phyloP scores from a whole-genome alignment of 495 filamentous ascomycete species.

The Lophiostoma macrostomum region DNA sequence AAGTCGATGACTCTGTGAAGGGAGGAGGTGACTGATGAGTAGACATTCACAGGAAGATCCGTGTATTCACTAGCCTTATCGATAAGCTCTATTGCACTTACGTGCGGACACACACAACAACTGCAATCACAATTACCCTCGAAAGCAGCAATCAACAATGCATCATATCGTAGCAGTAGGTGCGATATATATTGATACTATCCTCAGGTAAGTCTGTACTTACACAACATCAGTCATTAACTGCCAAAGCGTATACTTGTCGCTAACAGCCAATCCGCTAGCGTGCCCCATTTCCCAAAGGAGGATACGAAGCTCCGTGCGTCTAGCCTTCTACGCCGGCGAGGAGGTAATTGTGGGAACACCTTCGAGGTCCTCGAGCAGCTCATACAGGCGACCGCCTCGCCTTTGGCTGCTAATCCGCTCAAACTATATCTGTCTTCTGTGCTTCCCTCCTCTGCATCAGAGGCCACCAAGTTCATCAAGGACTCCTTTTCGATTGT shows the following conservation, averaged over 20 bases:
- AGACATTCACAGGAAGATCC: too few species aligned
- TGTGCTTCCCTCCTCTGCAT: conserved; percentile 46
- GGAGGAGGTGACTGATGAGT: too few species aligned
- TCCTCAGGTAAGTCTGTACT: conserved; percentile 27
- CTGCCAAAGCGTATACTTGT: too few species aligned
- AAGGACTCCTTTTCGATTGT: conserved; percentile 45
- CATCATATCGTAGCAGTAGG: conserved; percentile 21
- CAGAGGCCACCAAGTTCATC: conserved; percentile 44
- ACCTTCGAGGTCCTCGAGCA: conserved; percentile 67
- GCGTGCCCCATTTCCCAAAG: conserved; percentile 61
- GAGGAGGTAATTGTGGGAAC: conserved; percentile 72
- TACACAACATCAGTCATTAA: too few species aligned
- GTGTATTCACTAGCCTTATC: too few species aligned
- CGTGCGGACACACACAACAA: too few species aligned
- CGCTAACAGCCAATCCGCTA: conserved; percentile 39
- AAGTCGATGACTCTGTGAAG: too few species aligned
- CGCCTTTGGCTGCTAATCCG: neutral
- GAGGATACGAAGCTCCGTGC: conserved; percentile 74
- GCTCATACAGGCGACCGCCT: conserved; percentile 33
- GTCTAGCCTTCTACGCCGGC: conserved; percentile 53
- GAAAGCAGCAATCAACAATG: neutral
- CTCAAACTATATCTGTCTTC: conserved; percentile 43
- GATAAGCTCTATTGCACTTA: too few species aligned
- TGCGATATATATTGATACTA: conserved; percentile 29
- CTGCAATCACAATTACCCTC: too few species aligned